Conservation (phyloP, 2,329 filamentous ascomycete genomes). For the Tolypocladium ovalisporum region DNA sequence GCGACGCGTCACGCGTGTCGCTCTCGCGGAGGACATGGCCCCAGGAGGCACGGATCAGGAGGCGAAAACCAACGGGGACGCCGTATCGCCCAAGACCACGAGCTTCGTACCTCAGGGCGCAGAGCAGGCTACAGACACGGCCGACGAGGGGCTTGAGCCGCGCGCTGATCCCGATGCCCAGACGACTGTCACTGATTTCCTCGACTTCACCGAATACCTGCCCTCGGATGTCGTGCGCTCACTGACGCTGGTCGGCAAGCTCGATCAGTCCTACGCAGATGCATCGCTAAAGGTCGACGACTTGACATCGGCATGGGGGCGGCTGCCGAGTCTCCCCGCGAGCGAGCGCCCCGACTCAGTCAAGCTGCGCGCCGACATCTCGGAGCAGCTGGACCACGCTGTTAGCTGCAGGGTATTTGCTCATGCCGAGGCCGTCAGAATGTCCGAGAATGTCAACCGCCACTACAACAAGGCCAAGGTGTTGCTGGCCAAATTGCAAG, state of each 20-base stretch:
- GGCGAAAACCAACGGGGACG: conserved; percentile 11
- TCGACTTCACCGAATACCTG: conserved; percentile 60
- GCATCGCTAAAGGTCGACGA: conserved; percentile 44
- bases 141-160: conserved; percentile 33
- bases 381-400: conserved; percentile 41
- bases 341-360: conserved; percentile 37
- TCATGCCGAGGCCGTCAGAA: conserved; percentile 51
- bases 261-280: conserved; percentile 47
- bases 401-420: conserved; percentile 46
- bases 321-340: conserved; percentile 36
- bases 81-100: conserved; percentile 16
- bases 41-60: conserved; percentile 13
- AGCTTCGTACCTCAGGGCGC: conserved; percentile 14
- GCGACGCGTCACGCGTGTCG: background rate
- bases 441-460: conserved; percentile 51
- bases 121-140: conserved; percentile 18
- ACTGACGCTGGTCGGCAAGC: conserved; percentile 52
- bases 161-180: conserved; percentile 56
- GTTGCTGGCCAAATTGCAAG: conserved; percentile 46
- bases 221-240: conserved; percentile 57
- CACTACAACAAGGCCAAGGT: conserved; percentile 51
- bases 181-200: conserved; percentile 58
- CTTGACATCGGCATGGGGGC: conserved; percentile 45
- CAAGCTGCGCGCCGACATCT: conserved; percentile 48
- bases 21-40: conserved; percentile 11